Conservation (phyloP, 1,139 yeast genomes). For the Zhuliangozyma parablackwelliae region DNA sequence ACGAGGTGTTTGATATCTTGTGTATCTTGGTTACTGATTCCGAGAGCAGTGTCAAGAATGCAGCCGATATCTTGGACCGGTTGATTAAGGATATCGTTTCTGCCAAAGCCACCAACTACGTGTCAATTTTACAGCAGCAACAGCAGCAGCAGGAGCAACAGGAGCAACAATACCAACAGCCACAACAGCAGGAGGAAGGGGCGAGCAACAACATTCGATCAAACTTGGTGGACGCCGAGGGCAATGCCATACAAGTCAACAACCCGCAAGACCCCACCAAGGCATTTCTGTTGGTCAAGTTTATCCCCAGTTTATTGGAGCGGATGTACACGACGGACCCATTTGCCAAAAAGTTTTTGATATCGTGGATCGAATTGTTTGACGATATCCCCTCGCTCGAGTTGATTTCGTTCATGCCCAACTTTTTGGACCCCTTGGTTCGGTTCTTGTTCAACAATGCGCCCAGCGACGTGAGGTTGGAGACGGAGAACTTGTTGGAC, state of each 20-base stretch:
- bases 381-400: slow-evolving; percentile 93
- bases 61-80: slow-evolving; percentile 90
- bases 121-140: slow-evolving; percentile 67
- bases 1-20: slow-evolving; percentile 89
- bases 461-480: slow-evolving; percentile 82
- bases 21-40: slow-evolving; percentile 89
- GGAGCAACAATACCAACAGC: slow-evolving; percentile 8
- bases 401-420: slow-evolving; percentile 80
- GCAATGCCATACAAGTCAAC: slow-evolving; percentile 56
- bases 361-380: slow-evolving; percentile 86
- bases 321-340: slow-evolving; percentile 91
- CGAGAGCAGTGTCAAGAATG: slow-evolving; percentile 89
- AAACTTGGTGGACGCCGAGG: slow-evolving; percentile 46
- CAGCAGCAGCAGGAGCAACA: slow-evolving; percentile 35
- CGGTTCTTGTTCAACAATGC: slow-evolving; percentile 73
- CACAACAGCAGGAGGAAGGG: slow-evolving; percentile 30
- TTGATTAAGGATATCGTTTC: slow-evolving; percentile 92
- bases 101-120: slow-evolving; percentile 88
- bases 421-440: slow-evolving; percentile 81
- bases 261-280: slow-evolving; percentile 59
- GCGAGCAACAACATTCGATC: slow-evolving; percentile 12
- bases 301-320: slow-evolving; percentile 85
- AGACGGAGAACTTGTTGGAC: slow-evolving; percentile 74
- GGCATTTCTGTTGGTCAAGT: slow-evolving; percentile 82
- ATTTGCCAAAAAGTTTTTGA: slow-evolving; percentile 83